Base-by-base conservation (phyloP, 768 basidiomycete species). In the Collybiopsis confluens region DNA sequence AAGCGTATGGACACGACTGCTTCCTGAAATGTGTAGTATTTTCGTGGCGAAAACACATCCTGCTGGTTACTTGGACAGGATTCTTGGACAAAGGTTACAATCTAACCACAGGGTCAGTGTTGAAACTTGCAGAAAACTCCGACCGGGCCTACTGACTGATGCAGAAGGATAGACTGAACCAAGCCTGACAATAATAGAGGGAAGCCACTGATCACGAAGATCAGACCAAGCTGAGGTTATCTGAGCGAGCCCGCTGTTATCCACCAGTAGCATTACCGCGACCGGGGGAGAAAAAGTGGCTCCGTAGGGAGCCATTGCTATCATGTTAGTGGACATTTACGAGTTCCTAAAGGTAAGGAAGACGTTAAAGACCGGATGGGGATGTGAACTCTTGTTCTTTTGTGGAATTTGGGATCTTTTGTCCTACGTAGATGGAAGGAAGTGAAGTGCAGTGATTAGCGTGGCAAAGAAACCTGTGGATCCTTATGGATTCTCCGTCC, bases 401-500 rank as follows among this genome's bases (percentile, higher is more conserved):
- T 30, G 35, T 44, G 24, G 52, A 18, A 23, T 21, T 27, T 52
- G 11, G 18, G 20, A 33, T 13, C 6, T 42, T 16, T 21, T 21
- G 28, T 33, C 35, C 28, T 38, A n/a, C n/a, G n/a, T n/a, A 30
- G 28, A 52, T n/a, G 40, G 38, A 52, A 41, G 24, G 52, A 53
- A 36, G 42, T 15, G 52, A 45, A 37, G 52, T 15, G 52, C 35
- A 37, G 52, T 18, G 42, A 45, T 21, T 41, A 52, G 27, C 50
- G 40, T 26, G 41, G 40, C 50, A 30, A 43, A 24, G 21, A n/a
- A n/a, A 52, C 23, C 30, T 52, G 50, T 52, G 50, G 27, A 42
- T 52, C 50, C 41, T 52, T 52, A 52, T 52, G 40, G 40, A 26
- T 38, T 37, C 6, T 42, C 50, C 35, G 26, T 52, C 50, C n/a